These are phyloP conservation scores for Trichosanthes cucumerina DNA, from an alignment of 306 rosid species.

Conservation along the genomic window DNA sequence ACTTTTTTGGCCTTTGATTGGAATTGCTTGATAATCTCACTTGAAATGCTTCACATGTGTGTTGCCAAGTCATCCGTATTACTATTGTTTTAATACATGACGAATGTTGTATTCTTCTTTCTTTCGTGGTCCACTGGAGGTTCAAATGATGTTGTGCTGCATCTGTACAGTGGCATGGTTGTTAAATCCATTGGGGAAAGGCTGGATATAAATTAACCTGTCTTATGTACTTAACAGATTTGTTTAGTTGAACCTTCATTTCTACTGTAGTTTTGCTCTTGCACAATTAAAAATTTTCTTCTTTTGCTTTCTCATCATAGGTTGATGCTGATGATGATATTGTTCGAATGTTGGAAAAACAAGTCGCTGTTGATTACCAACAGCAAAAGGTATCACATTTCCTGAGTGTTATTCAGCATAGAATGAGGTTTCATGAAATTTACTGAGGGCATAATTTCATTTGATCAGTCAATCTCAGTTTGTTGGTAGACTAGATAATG, in stretches of 20 bases:
- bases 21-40: neutral
- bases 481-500: neutral
- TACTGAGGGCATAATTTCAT: neutral
- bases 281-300: neutral
- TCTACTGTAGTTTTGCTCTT: neutral
- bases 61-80: neutral
- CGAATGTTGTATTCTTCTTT: neutral
- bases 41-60: neutral
- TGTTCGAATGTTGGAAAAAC: slow-evolving; percentile 56
- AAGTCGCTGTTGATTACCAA: slow-evolving; percentile 58
- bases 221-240: neutral
- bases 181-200: neutral
- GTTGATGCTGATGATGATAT: slow-evolving; percentile 53
- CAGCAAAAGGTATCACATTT: slow-evolving; percentile 57
- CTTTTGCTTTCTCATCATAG: slow-evolving; percentile 31
- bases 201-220: neutral
- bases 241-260: neutral
- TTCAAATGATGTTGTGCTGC: neutral
- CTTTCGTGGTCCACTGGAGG: neutral
- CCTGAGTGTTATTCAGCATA: neutral
- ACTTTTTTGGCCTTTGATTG: neutral
- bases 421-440: neutral
- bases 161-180: neutral
- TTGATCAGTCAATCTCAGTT: neutral
- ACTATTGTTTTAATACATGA: neutral